Evolutionary conservation across 495 filamentous ascomycete genomes (phyloP).

Genomic region (Parathielavia hyrcaniae): DNA sequence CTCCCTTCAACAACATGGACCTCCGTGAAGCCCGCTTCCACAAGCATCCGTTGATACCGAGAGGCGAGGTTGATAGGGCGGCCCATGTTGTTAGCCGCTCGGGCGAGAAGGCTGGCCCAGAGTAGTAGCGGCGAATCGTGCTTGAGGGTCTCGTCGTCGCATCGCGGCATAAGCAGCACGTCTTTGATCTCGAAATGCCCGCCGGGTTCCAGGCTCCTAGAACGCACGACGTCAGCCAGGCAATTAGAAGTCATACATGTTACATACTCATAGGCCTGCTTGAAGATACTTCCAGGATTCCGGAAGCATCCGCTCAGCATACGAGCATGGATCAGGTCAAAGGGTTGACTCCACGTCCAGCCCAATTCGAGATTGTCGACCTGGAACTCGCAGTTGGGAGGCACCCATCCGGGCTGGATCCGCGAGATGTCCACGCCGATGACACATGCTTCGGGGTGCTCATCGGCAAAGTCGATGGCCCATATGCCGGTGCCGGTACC

Average conservation of each 20-base stretch:
- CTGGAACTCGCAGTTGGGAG: neutral
- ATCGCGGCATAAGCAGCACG: too few species aligned
- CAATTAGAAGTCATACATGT: too few species aligned
- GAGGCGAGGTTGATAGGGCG: neutral
- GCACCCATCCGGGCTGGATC: neutral
- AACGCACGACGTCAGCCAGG: too few species aligned
- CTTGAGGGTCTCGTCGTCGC: too few species aligned
- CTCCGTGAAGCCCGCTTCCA: neutral
- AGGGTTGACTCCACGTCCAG: neutral
- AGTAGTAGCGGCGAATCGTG: too few species aligned
- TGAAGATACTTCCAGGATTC: too few species aligned
- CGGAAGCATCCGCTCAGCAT: too few species aligned
- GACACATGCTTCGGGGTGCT: neutral
- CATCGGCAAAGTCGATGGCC: slow-evolving; percentile 1
- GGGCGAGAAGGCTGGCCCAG: neutral
- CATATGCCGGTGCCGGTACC: neutral
- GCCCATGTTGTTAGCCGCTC: neutral
- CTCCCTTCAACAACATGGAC: neutral
- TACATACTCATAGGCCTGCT: too few species aligned
- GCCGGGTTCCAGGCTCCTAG: too few species aligned
- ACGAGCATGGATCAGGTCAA: neutral
- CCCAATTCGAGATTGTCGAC: neutral
- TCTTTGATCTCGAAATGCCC: too few species aligned
- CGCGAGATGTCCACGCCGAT: slow-evolving; percentile 1
- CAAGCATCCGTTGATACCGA: neutral